phyloP scores from a whole-genome alignment of 140 eudicot species.

The Ambrosia hybrid region DNA sequence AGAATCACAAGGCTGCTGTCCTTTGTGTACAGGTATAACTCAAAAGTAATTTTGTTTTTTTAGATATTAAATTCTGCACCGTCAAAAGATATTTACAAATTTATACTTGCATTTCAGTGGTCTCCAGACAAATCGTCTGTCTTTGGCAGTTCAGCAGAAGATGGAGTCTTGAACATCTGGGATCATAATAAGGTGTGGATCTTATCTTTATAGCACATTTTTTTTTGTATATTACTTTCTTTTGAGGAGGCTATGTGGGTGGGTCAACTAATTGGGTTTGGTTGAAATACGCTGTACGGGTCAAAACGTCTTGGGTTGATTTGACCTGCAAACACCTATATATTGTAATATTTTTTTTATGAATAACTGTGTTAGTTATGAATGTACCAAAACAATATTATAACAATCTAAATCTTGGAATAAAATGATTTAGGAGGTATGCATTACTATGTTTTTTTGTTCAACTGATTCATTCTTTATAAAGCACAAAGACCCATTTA shows the following conservation, averaged over 20 bases:
- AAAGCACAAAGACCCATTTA: background rate
- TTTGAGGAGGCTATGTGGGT: too few species aligned
- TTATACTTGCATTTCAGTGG: conserved; percentile 57
- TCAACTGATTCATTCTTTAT: background rate
- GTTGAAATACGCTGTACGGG: too few species aligned
- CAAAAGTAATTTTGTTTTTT: background rate
- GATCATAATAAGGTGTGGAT: conserved; percentile 64
- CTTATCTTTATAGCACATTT: background rate
- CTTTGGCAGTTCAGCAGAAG: conserved; percentile 94
- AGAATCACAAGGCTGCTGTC: conserved; percentile 77
- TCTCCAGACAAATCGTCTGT: conserved; percentile 82
- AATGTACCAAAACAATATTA: too few species aligned
- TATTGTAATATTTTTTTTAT: too few species aligned
- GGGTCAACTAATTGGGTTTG: too few species aligned
- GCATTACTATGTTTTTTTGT: too few species aligned
- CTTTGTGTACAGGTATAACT: conserved; percentile 78
- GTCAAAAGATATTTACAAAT: conserved; percentile 2
- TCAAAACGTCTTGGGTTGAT: too few species aligned
- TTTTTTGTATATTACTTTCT: too few species aligned
- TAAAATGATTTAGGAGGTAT: too few species aligned
- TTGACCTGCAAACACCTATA: too few species aligned
- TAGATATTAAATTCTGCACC: background rate
- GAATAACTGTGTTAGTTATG: too few species aligned
- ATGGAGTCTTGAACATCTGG: conserved; percentile 82
- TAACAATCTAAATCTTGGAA: too few species aligned